These are phyloP conservation scores for Clavispora phyllophila DNA, from an alignment of 805 yeast genomes.

Conservation along the genomic window DNA sequence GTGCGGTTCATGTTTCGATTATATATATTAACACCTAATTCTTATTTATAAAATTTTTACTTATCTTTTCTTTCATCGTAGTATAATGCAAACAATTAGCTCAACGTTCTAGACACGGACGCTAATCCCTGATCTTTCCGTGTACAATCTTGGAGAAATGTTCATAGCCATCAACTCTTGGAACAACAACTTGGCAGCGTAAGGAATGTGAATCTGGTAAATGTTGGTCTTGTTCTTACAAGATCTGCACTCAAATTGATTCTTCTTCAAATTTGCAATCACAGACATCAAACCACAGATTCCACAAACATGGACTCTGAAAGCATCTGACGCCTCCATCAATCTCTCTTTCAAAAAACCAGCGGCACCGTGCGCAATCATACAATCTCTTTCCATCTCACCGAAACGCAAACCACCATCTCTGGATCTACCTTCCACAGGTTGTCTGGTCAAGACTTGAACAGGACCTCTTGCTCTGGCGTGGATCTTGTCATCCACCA, in stretches of 20 bases:
- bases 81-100: slow-evolving; percentile 5
- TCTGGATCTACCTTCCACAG: slow-evolving; percentile 98
- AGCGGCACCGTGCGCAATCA: slow-evolving; percentile 99
- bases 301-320: slow-evolving; percentile 97
- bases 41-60: slow-evolving; percentile 2
- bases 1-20: not conserved
- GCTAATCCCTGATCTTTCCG: slow-evolving; percentile 73
- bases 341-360: slow-evolving; percentile 95
- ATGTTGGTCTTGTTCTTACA: slow-evolving; percentile 98
- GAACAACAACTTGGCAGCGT: slow-evolving; percentile 96
- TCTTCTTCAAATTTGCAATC: slow-evolving; percentile 94
- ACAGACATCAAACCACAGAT: slow-evolving; percentile 98
- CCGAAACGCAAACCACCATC: slow-evolving; percentile 99
- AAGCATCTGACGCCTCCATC: slow-evolving; percentile 99
- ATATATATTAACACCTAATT: not conserved
- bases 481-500: slow-evolving; percentile 98
- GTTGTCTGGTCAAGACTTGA: slow-evolving; percentile 95
- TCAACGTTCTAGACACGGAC: slow-evolving; percentile 23
- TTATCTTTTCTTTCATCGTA: slow-evolving; percentile 1
- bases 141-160: slow-evolving; percentile 92
- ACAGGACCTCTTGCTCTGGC: slow-evolving; percentile 99
- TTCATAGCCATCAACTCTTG: slow-evolving; percentile 99
- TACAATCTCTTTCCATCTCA: slow-evolving; percentile 99
- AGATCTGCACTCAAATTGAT: slow-evolving; percentile 96
- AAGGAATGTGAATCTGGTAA: slow-evolving; percentile 95